These are phyloP conservation scores for Penicillium sp. DNA, from an alignment of 2,329 filamentous ascomycete species.

Conservation along the genomic window DNA sequence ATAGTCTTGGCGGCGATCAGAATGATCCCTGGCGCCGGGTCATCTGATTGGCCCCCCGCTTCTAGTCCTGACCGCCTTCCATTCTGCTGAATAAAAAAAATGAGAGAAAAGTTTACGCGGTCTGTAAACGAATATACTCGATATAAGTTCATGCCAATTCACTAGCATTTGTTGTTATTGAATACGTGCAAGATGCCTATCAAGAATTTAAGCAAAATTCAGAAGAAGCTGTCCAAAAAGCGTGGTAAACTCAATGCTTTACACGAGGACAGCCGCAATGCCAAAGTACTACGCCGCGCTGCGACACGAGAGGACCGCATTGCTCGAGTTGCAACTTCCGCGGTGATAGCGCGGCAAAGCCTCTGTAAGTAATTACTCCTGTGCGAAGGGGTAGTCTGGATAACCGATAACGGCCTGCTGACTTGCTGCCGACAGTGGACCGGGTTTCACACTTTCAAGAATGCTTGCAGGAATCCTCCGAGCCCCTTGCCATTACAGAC, in stretches of 20 bases:
- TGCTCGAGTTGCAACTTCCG: constrained; percentile 63
- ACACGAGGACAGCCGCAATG: constrained; percentile 86
- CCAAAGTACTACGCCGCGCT: constrained; percentile 74
- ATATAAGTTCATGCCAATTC: background rate
- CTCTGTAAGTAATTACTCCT: constrained; percentile 53
- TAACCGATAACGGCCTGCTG: background rate
- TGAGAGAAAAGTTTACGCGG: background rate
- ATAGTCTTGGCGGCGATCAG: background rate
- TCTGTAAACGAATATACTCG: background rate
- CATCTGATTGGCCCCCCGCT: constrained; percentile 7
- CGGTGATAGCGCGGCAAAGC: constrained; percentile 69
- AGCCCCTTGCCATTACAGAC: constrained; percentile 33
- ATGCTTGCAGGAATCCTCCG: constrained; percentile 41
- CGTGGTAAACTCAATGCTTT: constrained; percentile 67
- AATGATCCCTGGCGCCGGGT: background rate
- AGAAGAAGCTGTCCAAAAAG: constrained; percentile 89
- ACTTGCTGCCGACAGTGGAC: constrained; percentile 50
- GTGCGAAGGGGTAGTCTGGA: background rate
- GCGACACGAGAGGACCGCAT: constrained; percentile 78
- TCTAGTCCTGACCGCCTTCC: constrained; percentile 24
- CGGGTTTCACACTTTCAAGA: constrained; percentile 70
- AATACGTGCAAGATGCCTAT: constrained; percentile 55
- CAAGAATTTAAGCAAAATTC: constrained; percentile 72
- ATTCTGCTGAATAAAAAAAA: constrained; percentile 28
- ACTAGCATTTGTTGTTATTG: background rate